phyloP scores from a whole-genome alignment of 2,329 filamentous ascomycete genomes.

The Fusarium multiceps region DNA sequence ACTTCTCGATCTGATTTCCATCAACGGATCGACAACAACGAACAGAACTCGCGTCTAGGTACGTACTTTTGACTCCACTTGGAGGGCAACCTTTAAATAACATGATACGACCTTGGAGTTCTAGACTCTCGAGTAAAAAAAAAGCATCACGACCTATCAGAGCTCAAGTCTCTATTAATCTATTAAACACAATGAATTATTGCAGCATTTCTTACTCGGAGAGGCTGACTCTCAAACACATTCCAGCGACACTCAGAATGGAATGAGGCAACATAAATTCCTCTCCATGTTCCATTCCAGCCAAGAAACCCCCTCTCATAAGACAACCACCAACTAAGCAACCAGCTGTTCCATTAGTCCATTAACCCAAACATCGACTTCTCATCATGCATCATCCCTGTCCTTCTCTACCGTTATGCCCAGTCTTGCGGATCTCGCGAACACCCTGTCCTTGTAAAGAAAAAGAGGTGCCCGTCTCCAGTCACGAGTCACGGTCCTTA shows the following conservation, averaged over 20 bases:
- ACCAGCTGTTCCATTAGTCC: constrained; percentile 15
- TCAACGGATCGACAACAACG: constrained; percentile 28
- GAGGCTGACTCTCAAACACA: neutral
- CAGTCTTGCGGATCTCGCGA: constrained; percentile 12
- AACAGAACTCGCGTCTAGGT: neutral
- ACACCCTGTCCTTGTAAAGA: constrained; percentile 19
- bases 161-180: neutral
- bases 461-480: neutral
- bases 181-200: neutral
- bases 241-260: constrained; percentile 3
- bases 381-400: constrained; percentile 13
- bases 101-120: constrained; percentile 12
- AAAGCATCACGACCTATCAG: constrained; percentile 1
- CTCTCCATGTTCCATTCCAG: constrained; percentile 25
- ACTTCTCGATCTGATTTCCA: constrained; percentile 36
- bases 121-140: constrained; percentile 9
- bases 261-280: constrained; percentile 11
- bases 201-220: neutral
- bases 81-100: constrained; percentile 11
- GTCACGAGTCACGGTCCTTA: neutral
- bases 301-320: neutral
- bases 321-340: neutral
- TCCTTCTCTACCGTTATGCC: neutral
- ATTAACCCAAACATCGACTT: neutral
- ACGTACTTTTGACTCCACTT: constrained; percentile 10